A percentile compares a stretch with the other conserved stretches of the same genome.
These are phyloP conservation scores for Microascus cirrosus DNA, from an alignment of 2,329 filamentous ascomycete genomes.

Conservation along the genomic window DNA sequence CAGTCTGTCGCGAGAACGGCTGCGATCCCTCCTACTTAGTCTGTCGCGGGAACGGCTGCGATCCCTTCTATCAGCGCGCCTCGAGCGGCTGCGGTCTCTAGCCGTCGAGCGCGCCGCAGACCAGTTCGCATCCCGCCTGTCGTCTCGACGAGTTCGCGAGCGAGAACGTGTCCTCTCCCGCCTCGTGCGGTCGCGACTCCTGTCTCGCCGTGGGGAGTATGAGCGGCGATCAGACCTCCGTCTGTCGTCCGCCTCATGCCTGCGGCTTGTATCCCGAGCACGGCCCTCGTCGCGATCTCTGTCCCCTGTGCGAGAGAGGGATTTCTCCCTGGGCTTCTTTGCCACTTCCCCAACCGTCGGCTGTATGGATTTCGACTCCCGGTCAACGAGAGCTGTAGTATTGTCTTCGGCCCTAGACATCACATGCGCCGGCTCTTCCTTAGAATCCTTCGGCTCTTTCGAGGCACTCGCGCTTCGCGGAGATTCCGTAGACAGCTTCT, in stretches of 20 bases:
- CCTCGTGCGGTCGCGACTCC: background rate
- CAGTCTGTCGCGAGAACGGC: too few species aligned
- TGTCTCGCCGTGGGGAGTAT: constrained; percentile 22
- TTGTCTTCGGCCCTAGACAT: constrained; percentile 16
- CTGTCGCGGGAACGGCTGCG: constrained; percentile 26
- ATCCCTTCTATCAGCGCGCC: constrained; percentile 11
- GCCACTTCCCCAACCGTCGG: constrained; percentile 1
- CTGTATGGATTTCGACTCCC: constrained; percentile 17
- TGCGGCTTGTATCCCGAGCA: constrained; percentile 13
- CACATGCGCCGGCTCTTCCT: constrained; percentile 13
- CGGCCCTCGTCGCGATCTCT: constrained; percentile 17
- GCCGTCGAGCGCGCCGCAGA: background rate
- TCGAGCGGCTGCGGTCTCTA: background rate
- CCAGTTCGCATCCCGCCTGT: constrained; percentile 4
- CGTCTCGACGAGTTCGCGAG: constrained; percentile 12
- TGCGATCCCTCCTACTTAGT: too few species aligned
- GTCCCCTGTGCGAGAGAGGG: constrained; percentile 4
- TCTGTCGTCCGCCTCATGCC: constrained; percentile 18
- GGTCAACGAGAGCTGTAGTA: constrained; percentile 23
- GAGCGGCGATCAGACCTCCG: constrained; percentile 23
- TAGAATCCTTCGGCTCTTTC: constrained; percentile 1
- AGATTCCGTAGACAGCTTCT: constrained; percentile 2
- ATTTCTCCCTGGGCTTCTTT: constrained; percentile 13
- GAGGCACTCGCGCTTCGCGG: background rate
- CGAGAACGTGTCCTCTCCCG: constrained; percentile 17